Percentiles rank a stretch among this genome's conserved stretches.
These are phyloP conservation scores for Paramecium caudatum DNA, from an alignment of 73 alveolate genomes.

Conservation along the genomic window DNA sequence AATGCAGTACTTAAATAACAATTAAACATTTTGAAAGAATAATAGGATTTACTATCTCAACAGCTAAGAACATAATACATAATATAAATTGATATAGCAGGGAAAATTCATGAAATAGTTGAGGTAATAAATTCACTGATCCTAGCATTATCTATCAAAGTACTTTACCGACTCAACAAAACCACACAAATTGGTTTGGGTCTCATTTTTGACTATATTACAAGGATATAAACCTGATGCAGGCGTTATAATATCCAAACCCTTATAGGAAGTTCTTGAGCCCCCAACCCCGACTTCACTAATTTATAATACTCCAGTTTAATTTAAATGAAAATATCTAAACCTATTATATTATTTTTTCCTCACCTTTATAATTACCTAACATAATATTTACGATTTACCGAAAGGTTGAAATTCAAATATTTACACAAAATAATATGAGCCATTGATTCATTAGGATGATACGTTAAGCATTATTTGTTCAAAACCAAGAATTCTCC, in stretches of 20 bases:
- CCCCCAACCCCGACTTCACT: not conserved
- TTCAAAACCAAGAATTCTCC: too few species aligned
- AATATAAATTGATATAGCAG: not conserved
- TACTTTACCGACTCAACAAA: not conserved
- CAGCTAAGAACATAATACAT: not conserved
- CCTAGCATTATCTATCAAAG: not conserved
- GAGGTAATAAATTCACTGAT: not conserved
- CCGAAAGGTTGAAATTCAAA: too few species aligned
- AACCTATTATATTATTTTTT: too few species aligned
- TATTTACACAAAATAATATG: too few species aligned
- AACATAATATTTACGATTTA: too few species aligned
- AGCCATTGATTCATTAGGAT: too few species aligned
- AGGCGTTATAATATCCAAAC: not conserved
- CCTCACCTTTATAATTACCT: too few species aligned
- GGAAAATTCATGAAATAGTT: not conserved
- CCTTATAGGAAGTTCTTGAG: not conserved
- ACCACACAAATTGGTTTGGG: not conserved
- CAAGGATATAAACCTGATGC: not conserved
- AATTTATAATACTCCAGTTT: conserved; percentile 16
- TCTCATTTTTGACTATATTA: not conserved
- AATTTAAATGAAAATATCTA: too few species aligned
- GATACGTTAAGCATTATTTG: too few species aligned
- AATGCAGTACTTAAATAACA: not conserved
- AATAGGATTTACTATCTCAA: not conserved
- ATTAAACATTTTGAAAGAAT: not conserved